A percentile compares a stretch with the other conserved stretches of the same genome.
Conservation (phyloP, 768 basidiomycete genomes). For the Pluteus cervinus region DNA sequence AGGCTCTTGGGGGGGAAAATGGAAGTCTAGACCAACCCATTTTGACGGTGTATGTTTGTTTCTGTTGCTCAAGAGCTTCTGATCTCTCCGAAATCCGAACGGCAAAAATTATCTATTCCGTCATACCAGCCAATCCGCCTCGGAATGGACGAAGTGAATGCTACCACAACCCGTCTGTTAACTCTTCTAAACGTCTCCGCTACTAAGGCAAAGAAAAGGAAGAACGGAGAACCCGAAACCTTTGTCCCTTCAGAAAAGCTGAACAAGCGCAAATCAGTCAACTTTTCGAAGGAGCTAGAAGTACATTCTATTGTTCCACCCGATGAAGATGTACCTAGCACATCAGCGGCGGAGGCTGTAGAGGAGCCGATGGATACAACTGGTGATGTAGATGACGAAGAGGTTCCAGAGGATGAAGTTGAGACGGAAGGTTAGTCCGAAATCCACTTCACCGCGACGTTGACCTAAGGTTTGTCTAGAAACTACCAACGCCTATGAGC, state of each 20-base stretch:
- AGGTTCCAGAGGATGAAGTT: slow-evolving; percentile 17
- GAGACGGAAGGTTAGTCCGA: slow-evolving; percentile 21
- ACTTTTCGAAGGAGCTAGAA: slow-evolving; percentile 21
- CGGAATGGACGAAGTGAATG: slow-evolving; percentile 37
- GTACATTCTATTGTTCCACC: slow-evolving; percentile 2
- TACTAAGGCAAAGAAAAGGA: slow-evolving; percentile 59
- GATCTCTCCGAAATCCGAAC: too few species aligned
- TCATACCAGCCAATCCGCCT: too few species aligned
- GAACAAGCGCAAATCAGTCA: slow-evolving; percentile 55
- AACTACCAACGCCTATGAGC: slow-evolving; percentile 50
- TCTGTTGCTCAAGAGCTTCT: slow-evolving; percentile 16
- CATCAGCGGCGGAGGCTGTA: slow-evolving; percentile 13
- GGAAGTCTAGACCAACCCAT: too few species aligned
- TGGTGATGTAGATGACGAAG: slow-evolving; percentile 14
- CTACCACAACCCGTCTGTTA: slow-evolving; percentile 71
- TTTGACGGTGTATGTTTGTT: slow-evolving; percentile 21
- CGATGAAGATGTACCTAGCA: slow-evolving; percentile 9
- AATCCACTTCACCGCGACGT: slow-evolving; percentile 3
- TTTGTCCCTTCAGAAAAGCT: slow-evolving; percentile 50
- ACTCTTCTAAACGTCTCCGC: slow-evolving; percentile 90
- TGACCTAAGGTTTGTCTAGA: slow-evolving; percentile 10
- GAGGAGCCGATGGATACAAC: slow-evolving; percentile 13
- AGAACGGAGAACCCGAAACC: slow-evolving; percentile 34
- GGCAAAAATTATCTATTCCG: too few species aligned
- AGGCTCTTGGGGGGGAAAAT: too few species aligned